Base-by-base conservation (phyloP, 2,329 filamentous ascomycete genomes). In the Tolypocladium nubicola region DNA sequence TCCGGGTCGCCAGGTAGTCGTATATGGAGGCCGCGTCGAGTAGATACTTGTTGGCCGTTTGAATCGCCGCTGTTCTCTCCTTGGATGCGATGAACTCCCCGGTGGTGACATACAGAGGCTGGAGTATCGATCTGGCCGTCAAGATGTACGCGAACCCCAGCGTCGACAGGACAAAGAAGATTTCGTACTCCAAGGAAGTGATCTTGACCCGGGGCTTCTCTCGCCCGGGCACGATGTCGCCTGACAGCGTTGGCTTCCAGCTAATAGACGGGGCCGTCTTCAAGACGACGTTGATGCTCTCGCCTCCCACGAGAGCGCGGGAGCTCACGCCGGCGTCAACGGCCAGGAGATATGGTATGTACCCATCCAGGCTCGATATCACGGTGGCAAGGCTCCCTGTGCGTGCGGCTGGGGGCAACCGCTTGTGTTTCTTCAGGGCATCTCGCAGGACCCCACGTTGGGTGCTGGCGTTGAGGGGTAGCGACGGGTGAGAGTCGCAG, bases 401-500 rank as follows among this genome's bases (percentile, higher is more conserved):
- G 70, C 90, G 89, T 30, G 88, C 85, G 11, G 82, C 70, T 10
- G 87, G 79, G 4, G 89, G 80, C n/a, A 96, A 82, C 55, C 90
- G 85, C 73, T 96, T 97, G 78, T 97, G 86, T 64, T 85, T 85
- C 75, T 97, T 97, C 59, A 99, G 79, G 3, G 85, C 82, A 71
- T 93, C 86, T 65, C 90, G 86, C 55, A 97, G 80, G 21, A 96
- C 83, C 64, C 89, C 88, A 59, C 94, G 89, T 67, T 90, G 85
- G 10, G 89, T 93, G 63, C 91, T 92, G 26, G 90, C 87, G 56
- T 83, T 82, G 65, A 93, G 82, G 30, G 91, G 90, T 47, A 99
- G 80, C 0, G 93, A 96, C 4, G 94, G 93, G 72, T 97, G 93
- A 3, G 90, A 90, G 62, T 86, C 83, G 66, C 88, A 93, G 65